Base-by-base conservation (phyloP, 805 yeast genomes). In the Hanseniaspora thailandica region DNA sequence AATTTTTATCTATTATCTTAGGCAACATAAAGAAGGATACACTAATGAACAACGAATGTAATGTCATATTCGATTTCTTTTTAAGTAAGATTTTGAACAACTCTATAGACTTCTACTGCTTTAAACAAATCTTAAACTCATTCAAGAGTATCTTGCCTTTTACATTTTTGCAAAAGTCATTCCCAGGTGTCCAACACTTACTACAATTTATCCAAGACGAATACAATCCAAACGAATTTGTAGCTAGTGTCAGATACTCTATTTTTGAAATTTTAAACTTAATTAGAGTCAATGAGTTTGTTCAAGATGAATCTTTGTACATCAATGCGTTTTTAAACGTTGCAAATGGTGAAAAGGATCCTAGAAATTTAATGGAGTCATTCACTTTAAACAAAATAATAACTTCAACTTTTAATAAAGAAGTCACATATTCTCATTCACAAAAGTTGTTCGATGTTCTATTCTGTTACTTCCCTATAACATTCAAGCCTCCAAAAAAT, bases 401-500 rank as follows among this genome's bases (percentile, higher is more conserved):
- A 13, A 71, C 80, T 19, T 55, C 62, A 20, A 60, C 59, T 3
- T 69, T 79, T 26, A 57, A 63, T 15, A 56, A 61, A 10, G 63
- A 71, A 4, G 67, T 70, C 2, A 70, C 77, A 47, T 58, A 66
- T 40, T 64, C 66, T n/a, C 69, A 65, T 61, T 62, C 76, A 31
- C 82, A 83, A 58, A 86, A 85, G 9, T 65, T 93, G 55, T 94
- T 89, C 63, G 98, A 93, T 63, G 78, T 84, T 34, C 73, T 86
- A 39, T 94, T 90, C 64, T 93, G 98, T 66, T 93, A 93, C 69
- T 93, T 90, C 70, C 99, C 99, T 12, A 89, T 93, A 41, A 84
- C 96, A 1, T 93, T 94, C 69, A 81, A 81, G 55, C 96, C 97
- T 1, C 96, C 97, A 3, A 77, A 80, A 46, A 71, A 75, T 59